A percentile compares a stretch with the other conserved stretches of the same genome.
Conservation (phyloP, 257 asterid genomes). For the Solanum chmielewskii region DNA sequence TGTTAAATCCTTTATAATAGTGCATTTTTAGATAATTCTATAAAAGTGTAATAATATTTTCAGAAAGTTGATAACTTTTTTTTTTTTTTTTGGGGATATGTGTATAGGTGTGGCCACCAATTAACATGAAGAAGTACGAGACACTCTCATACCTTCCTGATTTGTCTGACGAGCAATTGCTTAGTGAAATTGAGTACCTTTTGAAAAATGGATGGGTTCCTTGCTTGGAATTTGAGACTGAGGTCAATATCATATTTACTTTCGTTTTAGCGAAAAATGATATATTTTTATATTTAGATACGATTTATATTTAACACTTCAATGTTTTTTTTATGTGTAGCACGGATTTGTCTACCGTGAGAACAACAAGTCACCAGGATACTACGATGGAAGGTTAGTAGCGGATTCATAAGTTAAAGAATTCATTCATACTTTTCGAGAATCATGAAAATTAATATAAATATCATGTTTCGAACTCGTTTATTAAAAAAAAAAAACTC, state of each 20-base stretch:
- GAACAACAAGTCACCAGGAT: background rate
- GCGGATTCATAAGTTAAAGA: background rate
- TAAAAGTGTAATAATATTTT: background rate
- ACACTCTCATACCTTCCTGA: constrained; percentile 23
- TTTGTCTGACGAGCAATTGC: constrained; percentile 16
- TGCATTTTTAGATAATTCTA: background rate
- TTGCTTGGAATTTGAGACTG: constrained; percentile 39
- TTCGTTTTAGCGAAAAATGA: background rate
- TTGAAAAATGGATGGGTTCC: constrained; percentile 27
- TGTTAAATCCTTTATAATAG: background rate
- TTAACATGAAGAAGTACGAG: constrained; percentile 4
- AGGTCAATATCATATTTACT: constrained; percentile 1
- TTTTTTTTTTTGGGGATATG: background rate
- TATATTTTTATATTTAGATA: background rate
- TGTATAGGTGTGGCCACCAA: constrained; percentile 40
- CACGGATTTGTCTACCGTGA: constrained; percentile 29
- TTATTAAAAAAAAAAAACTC: background rate
- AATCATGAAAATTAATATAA: background rate
- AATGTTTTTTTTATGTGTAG: background rate
- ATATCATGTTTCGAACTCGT: background rate
- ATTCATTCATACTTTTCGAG: background rate
- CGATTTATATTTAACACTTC: background rate
- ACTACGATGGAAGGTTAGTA: constrained; percentile 27
- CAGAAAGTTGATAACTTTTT: background rate
- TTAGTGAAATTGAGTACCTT: constrained; percentile 36